These are phyloP conservation scores for Penicillium sp. DNA, from an alignment of 2,329 filamentous ascomycete species.

Conservation along the genomic window DNA sequence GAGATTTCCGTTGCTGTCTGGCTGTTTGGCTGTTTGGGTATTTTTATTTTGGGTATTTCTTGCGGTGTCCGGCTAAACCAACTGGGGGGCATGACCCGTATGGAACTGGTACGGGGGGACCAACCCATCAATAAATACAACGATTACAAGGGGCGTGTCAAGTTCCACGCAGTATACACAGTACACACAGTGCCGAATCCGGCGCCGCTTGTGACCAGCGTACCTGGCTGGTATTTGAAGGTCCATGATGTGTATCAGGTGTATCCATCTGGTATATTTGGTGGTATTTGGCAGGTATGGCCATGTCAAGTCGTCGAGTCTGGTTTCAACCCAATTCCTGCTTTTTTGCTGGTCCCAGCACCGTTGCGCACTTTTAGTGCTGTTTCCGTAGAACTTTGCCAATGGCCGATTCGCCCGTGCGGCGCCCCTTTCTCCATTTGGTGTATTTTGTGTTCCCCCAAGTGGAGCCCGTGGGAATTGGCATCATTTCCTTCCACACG, in stretches of 20 bases:
- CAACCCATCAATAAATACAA: not conserved
- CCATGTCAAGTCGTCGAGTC: not conserved
- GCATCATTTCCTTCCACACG: slow-evolving; percentile 13
- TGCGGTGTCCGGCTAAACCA: not conserved
- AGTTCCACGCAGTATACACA: no score
- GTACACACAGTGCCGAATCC: slow-evolving; percentile 23
- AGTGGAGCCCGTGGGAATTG: not conserved
- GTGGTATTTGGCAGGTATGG: not conserved
- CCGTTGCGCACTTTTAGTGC: slow-evolving; percentile 4
- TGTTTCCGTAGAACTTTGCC: slow-evolving; percentile 14
- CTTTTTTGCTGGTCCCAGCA: slow-evolving; percentile 4
- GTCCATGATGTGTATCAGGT: not conserved
- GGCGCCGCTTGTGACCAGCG: not conserved
- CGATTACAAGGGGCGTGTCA: not conserved
- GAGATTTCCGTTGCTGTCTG: slow-evolving; percentile 18
- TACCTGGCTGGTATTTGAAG: not conserved
- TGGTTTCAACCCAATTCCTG: slow-evolving; percentile 11
- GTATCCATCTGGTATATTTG: not conserved
- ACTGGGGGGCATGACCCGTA: not conserved
- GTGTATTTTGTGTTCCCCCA: not conserved
- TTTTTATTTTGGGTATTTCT: not conserved
- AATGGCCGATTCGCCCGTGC: slow-evolving; percentile 5
- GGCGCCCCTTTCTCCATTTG: slow-evolving; percentile 19
- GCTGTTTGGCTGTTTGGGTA: not conserved
- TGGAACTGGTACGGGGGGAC: not conserved